Evolutionary conservation across 106 monocot genomes (phyloP).

Genomic region (Dactylorhiza incarnata): DNA sequence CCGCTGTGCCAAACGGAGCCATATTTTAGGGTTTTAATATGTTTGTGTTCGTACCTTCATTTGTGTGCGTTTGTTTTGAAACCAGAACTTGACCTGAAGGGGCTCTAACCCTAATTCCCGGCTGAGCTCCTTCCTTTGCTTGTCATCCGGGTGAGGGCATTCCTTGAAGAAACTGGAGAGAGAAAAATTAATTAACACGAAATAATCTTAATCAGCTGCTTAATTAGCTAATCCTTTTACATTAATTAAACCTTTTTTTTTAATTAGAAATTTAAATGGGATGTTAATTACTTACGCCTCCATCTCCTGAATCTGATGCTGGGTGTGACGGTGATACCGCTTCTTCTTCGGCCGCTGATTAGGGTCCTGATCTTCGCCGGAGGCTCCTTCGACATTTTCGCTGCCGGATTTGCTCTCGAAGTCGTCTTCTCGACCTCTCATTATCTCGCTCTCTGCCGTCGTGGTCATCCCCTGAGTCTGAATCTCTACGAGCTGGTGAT

Average conservation of each 20-base stretch:
- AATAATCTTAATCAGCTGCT: too few relatives aligned
- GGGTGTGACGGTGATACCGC: slow-evolving; percentile 93
- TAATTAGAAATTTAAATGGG: background rate
- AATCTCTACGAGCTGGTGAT: slow-evolving; percentile 31
- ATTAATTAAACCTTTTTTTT: background rate
- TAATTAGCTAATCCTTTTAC: too few relatives aligned
- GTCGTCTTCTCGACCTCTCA: slow-evolving; percentile 38
- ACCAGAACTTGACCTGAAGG: slow-evolving; percentile 96
- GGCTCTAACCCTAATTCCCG: slow-evolving; percentile 78
- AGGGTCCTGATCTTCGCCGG: slow-evolving; percentile 77
- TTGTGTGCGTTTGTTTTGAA: slow-evolving; percentile 99
- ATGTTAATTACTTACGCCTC: slow-evolving; percentile 54
- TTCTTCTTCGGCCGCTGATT: slow-evolving; percentile 65
- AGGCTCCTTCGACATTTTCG: slow-evolving; percentile 72
- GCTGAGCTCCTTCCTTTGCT: slow-evolving; percentile 94
- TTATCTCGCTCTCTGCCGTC: slow-evolving; percentile 18
- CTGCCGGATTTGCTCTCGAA: slow-evolving; percentile 84
- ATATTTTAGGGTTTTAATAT: background rate
- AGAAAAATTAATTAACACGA: background rate
- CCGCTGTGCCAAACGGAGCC: too few relatives aligned
- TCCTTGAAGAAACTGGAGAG: slow-evolving; percentile 85
- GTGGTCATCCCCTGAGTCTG: slow-evolving; percentile 14
- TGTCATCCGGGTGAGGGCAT: slow-evolving; percentile 97
- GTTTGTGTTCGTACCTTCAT: slow-evolving; percentile 58
- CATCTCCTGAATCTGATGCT: slow-evolving; percentile 96